These are phyloP conservation scores for Avena insularis DNA, from an alignment of 176 grass and related monocot genomes.

Conservation along the genomic window DNA sequence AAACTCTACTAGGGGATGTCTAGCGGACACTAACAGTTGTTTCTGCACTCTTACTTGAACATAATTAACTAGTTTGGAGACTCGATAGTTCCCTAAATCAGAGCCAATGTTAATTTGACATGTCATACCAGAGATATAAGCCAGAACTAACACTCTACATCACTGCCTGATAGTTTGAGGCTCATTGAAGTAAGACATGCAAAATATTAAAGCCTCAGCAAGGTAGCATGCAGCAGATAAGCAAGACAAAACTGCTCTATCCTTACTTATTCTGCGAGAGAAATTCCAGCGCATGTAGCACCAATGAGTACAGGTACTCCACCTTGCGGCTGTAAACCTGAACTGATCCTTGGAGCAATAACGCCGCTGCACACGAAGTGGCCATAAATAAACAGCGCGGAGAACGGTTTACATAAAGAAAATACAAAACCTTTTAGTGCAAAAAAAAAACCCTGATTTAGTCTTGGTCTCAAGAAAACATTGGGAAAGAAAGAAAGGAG, in stretches of 20 bases:
- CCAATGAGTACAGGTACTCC: conserved; percentile 92
- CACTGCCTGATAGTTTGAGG: conserved; percentile 25
- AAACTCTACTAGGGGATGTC: too few relatives aligned
- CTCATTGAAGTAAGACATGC: background rate
- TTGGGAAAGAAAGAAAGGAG: background rate
- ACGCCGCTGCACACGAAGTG: conserved; percentile 61
- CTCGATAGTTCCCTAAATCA: background rate
- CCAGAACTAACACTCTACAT: background rate
- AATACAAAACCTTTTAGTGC: conserved; percentile 16
- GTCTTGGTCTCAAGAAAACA: conserved; percentile 16
- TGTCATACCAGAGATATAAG: background rate
- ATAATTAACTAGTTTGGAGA: background rate
- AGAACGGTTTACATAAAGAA: conserved; percentile 15
- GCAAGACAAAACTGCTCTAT: conserved; percentile 25
- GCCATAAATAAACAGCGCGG: conserved; percentile 8
- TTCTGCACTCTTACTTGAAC: background rate
- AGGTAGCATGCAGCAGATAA: conserved; percentile 13
- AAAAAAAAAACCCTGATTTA: background rate
- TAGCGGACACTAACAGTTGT: background rate
- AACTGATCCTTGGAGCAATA: conserved; percentile 86
- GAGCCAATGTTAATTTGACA: background rate
- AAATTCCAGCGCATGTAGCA: conserved; percentile 77
- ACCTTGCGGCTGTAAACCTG: conserved; percentile 95
- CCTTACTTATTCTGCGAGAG: conserved; percentile 89
- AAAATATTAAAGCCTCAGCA: background rate